Percentiles rank a stretch among this genome's conserved stretches.
phyloP scores from a whole-genome alignment of 2,329 filamentous ascomycete species.

The Fonsecaea multimorphosa region DNA sequence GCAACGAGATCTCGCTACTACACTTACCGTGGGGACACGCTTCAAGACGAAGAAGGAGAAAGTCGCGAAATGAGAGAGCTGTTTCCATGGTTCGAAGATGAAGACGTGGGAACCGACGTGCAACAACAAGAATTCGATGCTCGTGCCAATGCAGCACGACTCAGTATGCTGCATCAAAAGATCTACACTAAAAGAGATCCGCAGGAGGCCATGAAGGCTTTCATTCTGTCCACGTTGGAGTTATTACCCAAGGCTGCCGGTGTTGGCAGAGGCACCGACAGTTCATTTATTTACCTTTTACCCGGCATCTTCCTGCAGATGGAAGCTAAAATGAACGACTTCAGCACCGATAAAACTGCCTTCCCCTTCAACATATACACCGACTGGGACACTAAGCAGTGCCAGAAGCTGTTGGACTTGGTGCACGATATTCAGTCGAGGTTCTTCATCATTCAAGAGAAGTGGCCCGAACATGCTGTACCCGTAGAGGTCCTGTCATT shows the following conservation, averaged over 20 bases:
- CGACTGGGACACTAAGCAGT: conserved; percentile 77
- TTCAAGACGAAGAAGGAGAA: conserved; percentile 76
- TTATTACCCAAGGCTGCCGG: conserved; percentile 44
- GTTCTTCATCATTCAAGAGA: conserved; percentile 71
- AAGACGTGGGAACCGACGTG: conserved; percentile 36
- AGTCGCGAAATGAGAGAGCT: conserved; percentile 77
- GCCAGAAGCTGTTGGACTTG: conserved; percentile 72
- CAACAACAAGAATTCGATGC: conserved; percentile 47
- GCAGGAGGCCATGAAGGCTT: conserved; percentile 42
- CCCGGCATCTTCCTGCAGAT: conserved; percentile 70
- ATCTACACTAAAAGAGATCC: conserved; percentile 47
- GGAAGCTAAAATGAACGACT: conserved; percentile 63
- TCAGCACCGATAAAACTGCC: conserved; percentile 47
- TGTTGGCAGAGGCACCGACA: conserved; percentile 25
- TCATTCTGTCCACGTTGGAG: conserved; percentile 41
- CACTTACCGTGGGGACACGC: conserved; percentile 77
- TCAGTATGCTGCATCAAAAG: conserved; percentile 65
- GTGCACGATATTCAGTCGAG: conserved; percentile 71
- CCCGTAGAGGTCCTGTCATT: conserved; percentile 77
- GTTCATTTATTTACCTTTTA: conserved; percentile 56
- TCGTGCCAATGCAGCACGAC: conserved; percentile 63
- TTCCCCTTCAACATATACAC: conserved; percentile 85
- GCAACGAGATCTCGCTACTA: conserved; percentile 79
- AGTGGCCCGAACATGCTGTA: conserved; percentile 76
- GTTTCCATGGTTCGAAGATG: conserved; percentile 76